Evolutionary conservation across 2,329 filamentous ascomycete genomes (phyloP).

Genomic region (Beauveria brongniartii): DNA sequence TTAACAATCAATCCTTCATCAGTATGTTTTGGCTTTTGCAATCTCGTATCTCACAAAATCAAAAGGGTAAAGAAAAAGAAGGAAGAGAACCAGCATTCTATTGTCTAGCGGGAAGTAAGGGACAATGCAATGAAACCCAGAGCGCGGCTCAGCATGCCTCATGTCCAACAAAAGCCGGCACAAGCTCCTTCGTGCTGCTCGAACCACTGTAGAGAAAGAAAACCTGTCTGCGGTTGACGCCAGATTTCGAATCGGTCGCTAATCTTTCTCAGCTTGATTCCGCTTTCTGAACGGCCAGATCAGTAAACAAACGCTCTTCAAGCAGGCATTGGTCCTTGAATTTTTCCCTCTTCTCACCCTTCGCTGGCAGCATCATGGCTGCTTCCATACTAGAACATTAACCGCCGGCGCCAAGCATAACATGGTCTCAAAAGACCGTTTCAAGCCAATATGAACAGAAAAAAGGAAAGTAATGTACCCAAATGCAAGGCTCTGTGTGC

Average conservation of each 20-base stretch:
- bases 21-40: background rate
- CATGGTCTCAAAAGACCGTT: conserved; percentile 10
- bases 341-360: background rate
- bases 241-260: background rate
- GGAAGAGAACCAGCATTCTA: background rate
- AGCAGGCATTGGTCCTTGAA: background rate
- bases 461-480: conserved; percentile 13
- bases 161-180: background rate
- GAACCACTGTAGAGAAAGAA: background rate
- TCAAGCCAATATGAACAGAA: conserved; percentile 18
- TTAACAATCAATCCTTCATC: background rate
- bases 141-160: background rate
- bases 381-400: conserved; percentile 8
- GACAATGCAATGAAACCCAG: background rate
- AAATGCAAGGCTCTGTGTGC: conserved; percentile 9
- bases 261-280: background rate
- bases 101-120: background rate
- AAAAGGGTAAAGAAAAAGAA: background rate
- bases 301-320: background rate
- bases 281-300: background rate
- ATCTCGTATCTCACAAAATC: background rate
- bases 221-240: background rate
- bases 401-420: conserved; percentile 10
- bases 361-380: background rate
- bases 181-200: background rate